Evolutionary conservation across 2,329 filamentous ascomycete species (phyloP), one percentile per base, ranked within the genome.

Genomic region (Ploettnerulaceae sp.): DNA sequence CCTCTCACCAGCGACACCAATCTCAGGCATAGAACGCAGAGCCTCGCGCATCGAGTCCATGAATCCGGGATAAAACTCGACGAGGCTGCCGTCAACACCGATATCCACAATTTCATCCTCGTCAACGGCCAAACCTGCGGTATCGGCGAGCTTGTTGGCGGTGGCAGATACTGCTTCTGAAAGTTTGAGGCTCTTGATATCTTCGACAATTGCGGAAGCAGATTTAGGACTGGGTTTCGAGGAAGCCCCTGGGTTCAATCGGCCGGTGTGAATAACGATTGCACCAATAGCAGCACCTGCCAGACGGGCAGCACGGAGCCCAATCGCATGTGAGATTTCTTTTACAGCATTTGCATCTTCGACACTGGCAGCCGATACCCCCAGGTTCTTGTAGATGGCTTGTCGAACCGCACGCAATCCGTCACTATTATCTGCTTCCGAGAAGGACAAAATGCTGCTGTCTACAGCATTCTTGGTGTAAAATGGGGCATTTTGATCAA

Each of bases 61-160:
- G 69, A 96, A 98, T 62, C 82, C 83, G 7, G 93, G 93, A 67
- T 97, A 97, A 70, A 95, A 93, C 68, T 97, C 93, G 2, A 97
- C 89, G 43, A 98, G 72, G 63, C 84, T 90, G 55, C 93, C 93
- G 64, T 98, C 93, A 2, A 97, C 91, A 60, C 93, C 93, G 59
- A 98, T 81, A 63, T 98, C 93, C 46, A 85, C 72, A 20, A 93
- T 77, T 42, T 90, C 78, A 35, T 88, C 82, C 26, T 62, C 59
- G 9, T 59, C 61, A 14, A 60, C 56, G 2, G 54, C 26, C 1
- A 61, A 36, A 11, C 59, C 55, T 5, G 57, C 51, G 7, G 57
- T 53, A 38, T 56, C 50, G 2, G 53, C 55, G 7, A 62, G 40
- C 43, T 61, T 63, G 20, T 56, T 57, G 8, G 50, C 54, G 3